Evolutionary conservation across 768 basidiomycete genomes (phyloP), one percentile per base, ranked within the genome.

Genomic region (Trichaptum fuscoviolaceum): DNA sequence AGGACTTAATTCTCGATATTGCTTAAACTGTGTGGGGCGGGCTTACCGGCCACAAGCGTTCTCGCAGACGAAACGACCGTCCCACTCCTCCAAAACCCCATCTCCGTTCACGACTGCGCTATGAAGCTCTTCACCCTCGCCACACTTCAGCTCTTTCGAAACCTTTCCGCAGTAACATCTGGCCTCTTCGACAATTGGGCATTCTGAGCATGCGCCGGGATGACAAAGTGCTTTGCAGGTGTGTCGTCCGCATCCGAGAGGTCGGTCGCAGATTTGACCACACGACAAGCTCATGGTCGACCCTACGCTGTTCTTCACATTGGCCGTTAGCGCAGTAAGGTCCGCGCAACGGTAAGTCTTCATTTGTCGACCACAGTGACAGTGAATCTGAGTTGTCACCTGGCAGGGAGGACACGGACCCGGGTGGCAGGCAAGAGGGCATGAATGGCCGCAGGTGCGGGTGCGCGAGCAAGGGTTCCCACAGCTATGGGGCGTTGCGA

Each of bases 341-440:
- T 79, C 75, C 4, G 86, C 85, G 74, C 90, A 91, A 5, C 85
- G 80, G 68, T 88, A 82, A 0, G 85, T 81, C 61, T 91, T 78
- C 1, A 78, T 75, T 35, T 85, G 81, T 67, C 85, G 83, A 61
- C 84, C 84, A 69, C 95, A 98, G 63, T 92, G 88, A 73, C 97
- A 99, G 1, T 82, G 79, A n/a, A 87, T 77, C 58, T 85, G 83
- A 0, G 91, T 86, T 6, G 90, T 92, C 12, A 96, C 84, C 68
- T 87, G 85, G 73, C 97, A 99, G 0, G 95, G 95, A 0, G 96
- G 96, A 77, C 97, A 99, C 0, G 96, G 97, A 0, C 96, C 97
- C 0, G 97, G 96, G 75, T 98, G 96, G 72, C 96, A 99, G 17
- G 81, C 80, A 17, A 95, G 74, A 0, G 95, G 86, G 74, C 96